These are phyloP conservation scores for Fusarium sp. DNA, from an alignment of 2,329 filamentous ascomycete genomes.

Conservation along the genomic window DNA sequence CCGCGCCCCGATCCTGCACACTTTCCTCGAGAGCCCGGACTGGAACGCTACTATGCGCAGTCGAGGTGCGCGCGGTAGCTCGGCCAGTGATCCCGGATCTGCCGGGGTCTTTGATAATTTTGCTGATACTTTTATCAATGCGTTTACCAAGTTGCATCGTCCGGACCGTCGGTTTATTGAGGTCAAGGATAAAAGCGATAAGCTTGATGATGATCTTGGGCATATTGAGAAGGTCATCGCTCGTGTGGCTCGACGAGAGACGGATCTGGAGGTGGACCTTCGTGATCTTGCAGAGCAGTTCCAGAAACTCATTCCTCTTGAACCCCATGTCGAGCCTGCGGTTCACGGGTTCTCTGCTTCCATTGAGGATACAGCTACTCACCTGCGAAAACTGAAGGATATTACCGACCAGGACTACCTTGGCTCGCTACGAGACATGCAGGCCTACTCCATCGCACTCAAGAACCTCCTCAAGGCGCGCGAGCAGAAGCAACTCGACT, in stretches of 20 bases:
- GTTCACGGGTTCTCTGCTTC: constrained; percentile 90
- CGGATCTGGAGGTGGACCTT: constrained; percentile 90
- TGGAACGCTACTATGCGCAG: constrained; percentile 97
- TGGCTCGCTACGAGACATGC: constrained; percentile 93
- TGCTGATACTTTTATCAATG: constrained; percentile 96
- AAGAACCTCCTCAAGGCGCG: constrained; percentile 91
- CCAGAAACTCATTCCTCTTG: constrained; percentile 90
- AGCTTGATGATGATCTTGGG: constrained; percentile 91
- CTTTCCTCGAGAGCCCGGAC: constrained; percentile 92
- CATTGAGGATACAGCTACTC: constrained; percentile 85
- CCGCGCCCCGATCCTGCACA: constrained; percentile 84
- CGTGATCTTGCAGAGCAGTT: constrained; percentile 93
- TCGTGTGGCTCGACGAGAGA: constrained; percentile 88
- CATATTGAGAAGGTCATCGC: constrained; percentile 98
- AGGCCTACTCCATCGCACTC: constrained; percentile 89
- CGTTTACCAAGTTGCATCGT: constrained; percentile 96
- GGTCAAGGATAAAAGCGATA: constrained; percentile 91
- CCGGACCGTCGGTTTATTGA: constrained; percentile 95
- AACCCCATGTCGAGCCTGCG: constrained; percentile 86
- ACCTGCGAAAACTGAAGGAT: constrained; percentile 86
- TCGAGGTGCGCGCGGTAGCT: constrained; percentile 76
- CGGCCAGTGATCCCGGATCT: constrained; percentile 63
- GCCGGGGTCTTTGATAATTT: constrained; percentile 93
- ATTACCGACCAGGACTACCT: constrained; percentile 97
- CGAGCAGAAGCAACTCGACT: constrained; percentile 98